Conservation (phyloP, 805 yeast genomes). For the Wickerhamiella azymoides region DNA sequence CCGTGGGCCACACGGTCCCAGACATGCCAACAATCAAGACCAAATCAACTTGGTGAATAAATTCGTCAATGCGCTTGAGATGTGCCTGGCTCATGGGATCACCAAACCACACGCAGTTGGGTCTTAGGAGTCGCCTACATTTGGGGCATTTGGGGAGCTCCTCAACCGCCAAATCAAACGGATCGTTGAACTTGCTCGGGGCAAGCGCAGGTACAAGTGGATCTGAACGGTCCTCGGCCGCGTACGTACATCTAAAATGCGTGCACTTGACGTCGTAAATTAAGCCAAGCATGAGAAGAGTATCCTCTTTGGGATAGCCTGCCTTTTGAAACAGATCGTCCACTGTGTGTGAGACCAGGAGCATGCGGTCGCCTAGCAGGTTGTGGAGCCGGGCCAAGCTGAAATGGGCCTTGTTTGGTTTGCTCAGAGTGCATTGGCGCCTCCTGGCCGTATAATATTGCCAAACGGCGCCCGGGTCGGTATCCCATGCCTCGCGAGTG, state of each 20-base stretch:
- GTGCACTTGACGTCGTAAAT: slow-evolving; percentile 65
- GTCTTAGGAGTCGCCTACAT: slow-evolving; percentile 57
- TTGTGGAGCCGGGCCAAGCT: slow-evolving; percentile 51
- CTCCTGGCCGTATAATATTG: slow-evolving; percentile 69
- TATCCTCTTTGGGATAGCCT: slow-evolving; percentile 37
- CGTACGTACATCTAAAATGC: slow-evolving; percentile 52
- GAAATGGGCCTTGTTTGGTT: slow-evolving; percentile 61
- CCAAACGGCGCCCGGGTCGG: slow-evolving; percentile 82
- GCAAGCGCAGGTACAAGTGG: slow-evolving; percentile 46
- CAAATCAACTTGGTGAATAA: slow-evolving; percentile 54
- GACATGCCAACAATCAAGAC: slow-evolving; percentile 77
- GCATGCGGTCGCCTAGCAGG: slow-evolving; percentile 27
- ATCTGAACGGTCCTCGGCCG: slow-evolving; percentile 33
- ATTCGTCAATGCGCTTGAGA: slow-evolving; percentile 57
- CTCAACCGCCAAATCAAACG: slow-evolving; percentile 28
- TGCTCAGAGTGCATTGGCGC: slow-evolving; percentile 45
- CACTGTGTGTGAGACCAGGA: slow-evolving; percentile 72
- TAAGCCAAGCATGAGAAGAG: slow-evolving; percentile 69
- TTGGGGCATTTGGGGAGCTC: slow-evolving; percentile 66
- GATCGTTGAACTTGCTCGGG: slow-evolving; percentile 14
- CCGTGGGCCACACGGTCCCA: slow-evolving; percentile 82
- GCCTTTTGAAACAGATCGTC: slow-evolving; percentile 64
- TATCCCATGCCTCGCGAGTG: slow-evolving; percentile 78
- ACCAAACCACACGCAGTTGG: slow-evolving; percentile 95
- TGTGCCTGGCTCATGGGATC: slow-evolving; percentile 58